Evolutionary conservation across 139 green algal species (phyloP).

Genomic region (Monoraphidium neglectum): DNA sequence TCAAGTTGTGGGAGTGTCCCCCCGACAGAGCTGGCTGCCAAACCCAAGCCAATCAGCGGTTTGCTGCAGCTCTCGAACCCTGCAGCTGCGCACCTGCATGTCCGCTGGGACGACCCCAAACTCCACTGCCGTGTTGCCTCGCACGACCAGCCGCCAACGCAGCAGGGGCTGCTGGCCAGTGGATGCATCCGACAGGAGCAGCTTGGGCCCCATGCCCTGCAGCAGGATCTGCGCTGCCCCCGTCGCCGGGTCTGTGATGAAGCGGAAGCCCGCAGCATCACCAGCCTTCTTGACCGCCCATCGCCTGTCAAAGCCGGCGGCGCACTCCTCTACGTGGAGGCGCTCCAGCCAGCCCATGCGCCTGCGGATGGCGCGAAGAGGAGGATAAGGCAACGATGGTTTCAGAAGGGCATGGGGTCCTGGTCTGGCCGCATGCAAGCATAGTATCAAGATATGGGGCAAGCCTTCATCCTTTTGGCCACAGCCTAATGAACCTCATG

Average conservation of each 20-base stretch:
- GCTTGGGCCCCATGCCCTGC: constrained; percentile 67
- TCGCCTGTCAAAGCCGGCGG: constrained; percentile 40
- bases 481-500: too few species aligned
- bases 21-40: too few species aligned
- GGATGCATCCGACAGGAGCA: constrained; percentile 65
- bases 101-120: constrained; percentile 62
- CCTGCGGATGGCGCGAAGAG: too few species aligned
- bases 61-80: too few species aligned
- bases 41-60: too few species aligned
- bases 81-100: constrained; percentile 44
- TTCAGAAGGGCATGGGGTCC: too few species aligned
- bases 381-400: too few species aligned
- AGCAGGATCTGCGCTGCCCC: constrained; percentile 49
- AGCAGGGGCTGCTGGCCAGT: constrained; percentile 57
- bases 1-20: too few species aligned
- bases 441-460: too few species aligned
- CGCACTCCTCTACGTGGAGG: constrained; percentile 51
- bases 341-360: constrained; percentile 46
- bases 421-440: too few species aligned
- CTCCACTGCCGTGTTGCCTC: constrained; percentile 72
- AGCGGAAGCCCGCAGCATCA: constrained; percentile 11
- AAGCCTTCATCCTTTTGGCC: too few species aligned
- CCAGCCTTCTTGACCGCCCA: constrained; percentile 2
- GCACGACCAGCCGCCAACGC: constrained; percentile 57
- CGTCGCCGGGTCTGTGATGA: neutral